phyloP scores from a whole-genome alignment of 2,329 filamentous ascomycete genomes.

The Verticillium alfalfae region DNA sequence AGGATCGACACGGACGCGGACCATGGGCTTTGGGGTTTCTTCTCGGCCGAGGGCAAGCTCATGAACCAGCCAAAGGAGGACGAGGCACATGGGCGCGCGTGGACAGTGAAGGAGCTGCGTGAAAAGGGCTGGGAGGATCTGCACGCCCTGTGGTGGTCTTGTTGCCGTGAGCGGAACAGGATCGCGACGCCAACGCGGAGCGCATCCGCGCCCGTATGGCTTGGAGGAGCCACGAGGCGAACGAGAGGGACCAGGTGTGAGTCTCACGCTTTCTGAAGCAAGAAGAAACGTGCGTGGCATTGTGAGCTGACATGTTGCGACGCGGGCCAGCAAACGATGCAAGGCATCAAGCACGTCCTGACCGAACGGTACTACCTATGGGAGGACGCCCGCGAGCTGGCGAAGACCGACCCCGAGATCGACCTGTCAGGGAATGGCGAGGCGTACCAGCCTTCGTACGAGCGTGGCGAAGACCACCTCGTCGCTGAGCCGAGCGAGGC shows the following conservation, averaged over 20 bases:
- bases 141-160: slow-evolving; percentile 91
- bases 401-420: slow-evolving; percentile 61
- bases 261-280: slow-evolving; percentile 19
- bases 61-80: slow-evolving; percentile 69
- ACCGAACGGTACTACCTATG: slow-evolving; percentile 87
- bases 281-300: neutral
- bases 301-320: neutral
- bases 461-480: slow-evolving; percentile 27
- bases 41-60: slow-evolving; percentile 64
- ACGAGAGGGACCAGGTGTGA: slow-evolving; percentile 61
- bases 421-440: slow-evolving; percentile 46
- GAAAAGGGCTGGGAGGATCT: slow-evolving; percentile 91
- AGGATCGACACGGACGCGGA: slow-evolving; percentile 57
- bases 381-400: slow-evolving; percentile 67
- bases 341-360: slow-evolving; percentile 75
- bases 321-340: slow-evolving; percentile 69
- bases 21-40: slow-evolving; percentile 93
- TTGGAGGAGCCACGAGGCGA: slow-evolving; percentile 65
- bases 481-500: slow-evolving; percentile 19
- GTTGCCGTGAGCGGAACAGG: slow-evolving; percentile 83
- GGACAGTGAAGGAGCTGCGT: slow-evolving; percentile 80
- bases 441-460: slow-evolving; percentile 40
- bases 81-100: slow-evolving; percentile 68
- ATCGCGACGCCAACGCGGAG: slow-evolving; percentile 72
- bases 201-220: slow-evolving; percentile 62